Base-by-base conservation (phyloP, 192 early-diverging fungal species). In the Coemansia sp. region DNA sequence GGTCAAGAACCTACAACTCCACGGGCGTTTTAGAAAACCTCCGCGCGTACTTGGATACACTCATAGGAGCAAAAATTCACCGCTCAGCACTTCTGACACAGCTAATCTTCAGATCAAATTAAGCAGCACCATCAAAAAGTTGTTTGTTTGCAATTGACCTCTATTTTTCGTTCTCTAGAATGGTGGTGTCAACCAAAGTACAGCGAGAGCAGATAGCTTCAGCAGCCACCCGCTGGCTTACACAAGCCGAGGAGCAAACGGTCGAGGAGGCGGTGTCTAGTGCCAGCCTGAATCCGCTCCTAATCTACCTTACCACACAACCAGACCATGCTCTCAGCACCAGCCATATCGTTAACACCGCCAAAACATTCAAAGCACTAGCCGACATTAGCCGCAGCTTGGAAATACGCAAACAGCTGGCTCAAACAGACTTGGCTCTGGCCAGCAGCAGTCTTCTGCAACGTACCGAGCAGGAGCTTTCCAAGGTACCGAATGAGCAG, bases 351-450 rank as follows among this genome's bases (percentile, higher is more conserved):
- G 44, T 65, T 0, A 47, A 59, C n/a, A 57, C 67, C 6, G 72
- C 66, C 31, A 61, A 65, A 28, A 47, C 30, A 42, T 70, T 76
- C 59, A 61, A 65, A 47, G 40, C 58, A 15, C 50, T 76, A 26
- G 72, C 72, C 13, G 72, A 76, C 48, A 40, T 55, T 36, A 51
- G 63, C 47, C 66, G 67, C 45, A 15, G n/a, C 30, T 30, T 53
- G 1, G 46, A 39, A 4, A 15, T 36, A 11, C 72, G 72, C n/a
- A 31, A 43, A 9, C 23, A 1, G 10, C 42, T 76, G 21, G 57
- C 60, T 0, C 9, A 50, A n/a, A 33, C 64, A 8, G 50, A 11
- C 3, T 33, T 70, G 37, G 40, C 59, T 1, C 12, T 18, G 10
- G 38, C 56, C 7, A 56, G 49, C 44, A 42, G 67, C 47, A 14